These are phyloP conservation scores for Lachancea thermotolerans DNA, from an alignment of 805 yeast species.

Conservation along the genomic window DNA sequence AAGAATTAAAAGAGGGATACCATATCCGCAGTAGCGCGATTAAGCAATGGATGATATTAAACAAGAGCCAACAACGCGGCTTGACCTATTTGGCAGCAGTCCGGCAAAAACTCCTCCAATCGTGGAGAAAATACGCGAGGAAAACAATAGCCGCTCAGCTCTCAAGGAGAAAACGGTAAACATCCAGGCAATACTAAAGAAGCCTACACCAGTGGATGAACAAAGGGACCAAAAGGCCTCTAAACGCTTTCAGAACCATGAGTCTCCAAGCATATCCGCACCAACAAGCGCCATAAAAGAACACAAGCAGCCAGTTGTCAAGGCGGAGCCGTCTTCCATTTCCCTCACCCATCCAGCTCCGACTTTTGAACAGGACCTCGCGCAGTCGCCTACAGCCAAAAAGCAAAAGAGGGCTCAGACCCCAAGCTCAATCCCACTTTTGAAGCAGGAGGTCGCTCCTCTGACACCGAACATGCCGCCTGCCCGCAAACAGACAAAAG, in stretches of 20 bases:
- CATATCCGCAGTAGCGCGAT: too few species aligned
- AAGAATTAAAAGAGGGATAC: too few species aligned
- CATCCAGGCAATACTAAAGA: neutral
- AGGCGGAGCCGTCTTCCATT: neutral
- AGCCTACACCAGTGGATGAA: neutral
- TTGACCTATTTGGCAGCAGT: neutral
- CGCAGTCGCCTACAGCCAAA: conserved; percentile 1
- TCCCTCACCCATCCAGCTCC: neutral
- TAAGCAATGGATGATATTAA: too few species aligned
- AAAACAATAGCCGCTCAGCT: conserved; percentile 19
- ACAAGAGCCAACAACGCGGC: neutral
- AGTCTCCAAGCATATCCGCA: neutral
- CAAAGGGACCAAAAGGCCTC: neutral
- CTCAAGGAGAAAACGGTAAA: conserved; percentile 13
- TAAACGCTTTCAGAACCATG: neutral
- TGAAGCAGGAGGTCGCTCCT: neutral
- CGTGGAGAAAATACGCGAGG: neutral
- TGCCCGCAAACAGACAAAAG: too few species aligned
- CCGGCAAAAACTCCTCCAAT: neutral
- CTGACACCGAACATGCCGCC: neutral
- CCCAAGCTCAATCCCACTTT: neutral
- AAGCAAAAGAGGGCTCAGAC: neutral
- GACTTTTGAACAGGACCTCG: neutral
- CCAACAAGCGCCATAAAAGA: neutral
- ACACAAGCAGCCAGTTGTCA: neutral